phyloP scores from a whole-genome alignment of 768 basidiomycete genomes.

The Mycena indigotica region DNA sequence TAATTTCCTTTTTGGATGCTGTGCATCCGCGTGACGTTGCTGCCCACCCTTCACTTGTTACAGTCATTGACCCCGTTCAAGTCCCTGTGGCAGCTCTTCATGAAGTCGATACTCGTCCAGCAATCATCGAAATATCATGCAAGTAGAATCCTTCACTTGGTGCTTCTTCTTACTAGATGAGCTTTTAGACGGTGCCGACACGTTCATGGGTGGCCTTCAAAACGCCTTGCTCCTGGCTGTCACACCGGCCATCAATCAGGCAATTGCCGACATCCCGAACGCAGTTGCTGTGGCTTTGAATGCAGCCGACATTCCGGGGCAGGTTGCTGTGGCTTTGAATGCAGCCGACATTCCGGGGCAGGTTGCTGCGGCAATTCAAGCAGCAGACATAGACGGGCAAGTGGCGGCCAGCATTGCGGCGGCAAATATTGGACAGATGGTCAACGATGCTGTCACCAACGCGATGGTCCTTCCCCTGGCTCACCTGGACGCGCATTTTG shows the following conservation, averaged over 20 bases:
- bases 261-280: background rate
- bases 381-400: too few species aligned
- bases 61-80: background rate
- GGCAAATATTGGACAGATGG: too few species aligned
- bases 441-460: background rate
- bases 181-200: slow-evolving; percentile 1
- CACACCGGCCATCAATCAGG: background rate
- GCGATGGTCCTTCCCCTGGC: too few species aligned
- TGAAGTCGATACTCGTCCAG: background rate
- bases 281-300: background rate
- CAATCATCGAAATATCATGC: background rate
- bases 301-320: background rate
- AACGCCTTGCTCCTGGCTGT: background rate
- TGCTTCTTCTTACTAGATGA: background rate
- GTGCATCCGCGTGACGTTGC: too few species aligned
- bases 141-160: background rate
- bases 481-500: too few species aligned
- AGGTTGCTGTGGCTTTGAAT: background rate
- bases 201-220: background rate
- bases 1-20: too few species aligned
- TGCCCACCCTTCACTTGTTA: too few species aligned
- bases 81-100: background rate
- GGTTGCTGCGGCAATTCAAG: background rate
- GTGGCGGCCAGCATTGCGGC: too few species aligned
- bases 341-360: background rate